A percentile compares a stretch with the other conserved stretches of the same genome.
phyloP scores from a whole-genome alignment of 2,329 filamentous ascomycete genomes.

The Talaromyces albobiverticillius region DNA sequence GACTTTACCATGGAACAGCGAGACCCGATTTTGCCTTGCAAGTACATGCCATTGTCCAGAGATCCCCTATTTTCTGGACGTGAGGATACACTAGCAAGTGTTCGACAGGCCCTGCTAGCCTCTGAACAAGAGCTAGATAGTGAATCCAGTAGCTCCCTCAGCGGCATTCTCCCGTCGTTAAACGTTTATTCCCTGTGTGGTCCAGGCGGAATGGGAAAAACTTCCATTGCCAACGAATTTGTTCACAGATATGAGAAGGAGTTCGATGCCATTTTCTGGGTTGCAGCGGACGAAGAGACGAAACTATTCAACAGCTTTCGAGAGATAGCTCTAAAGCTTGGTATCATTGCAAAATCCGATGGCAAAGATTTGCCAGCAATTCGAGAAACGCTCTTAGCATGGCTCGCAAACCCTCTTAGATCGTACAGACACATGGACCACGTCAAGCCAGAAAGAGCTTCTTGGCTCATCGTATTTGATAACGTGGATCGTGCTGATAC shows the following conservation, averaged over 20 bases:
- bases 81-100: background rate
- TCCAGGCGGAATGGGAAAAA: background rate
- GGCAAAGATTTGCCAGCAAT: background rate
- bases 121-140: no score
- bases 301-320: background rate
- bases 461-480: conserved; percentile 1
- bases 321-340: background rate
- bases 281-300: background rate
- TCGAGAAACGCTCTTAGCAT: background rate
- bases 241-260: background rate
- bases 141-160: background rate
- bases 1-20: conserved; percentile 3
- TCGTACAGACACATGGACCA: conserved; percentile 1
- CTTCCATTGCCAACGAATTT: background rate
- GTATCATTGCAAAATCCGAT: background rate
- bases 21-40: conserved; percentile 2
- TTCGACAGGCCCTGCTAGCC: no score
- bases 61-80: background rate
- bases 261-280: background rate
- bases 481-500: background rate
- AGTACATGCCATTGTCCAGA: background rate
- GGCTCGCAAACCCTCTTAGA: background rate
- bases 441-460: background rate
- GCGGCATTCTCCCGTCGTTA: background rate
- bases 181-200: background rate